Conservation (phyloP, 2,329 filamentous ascomycete genomes). For the Stagonosporopsis chrysanthemi region DNA sequence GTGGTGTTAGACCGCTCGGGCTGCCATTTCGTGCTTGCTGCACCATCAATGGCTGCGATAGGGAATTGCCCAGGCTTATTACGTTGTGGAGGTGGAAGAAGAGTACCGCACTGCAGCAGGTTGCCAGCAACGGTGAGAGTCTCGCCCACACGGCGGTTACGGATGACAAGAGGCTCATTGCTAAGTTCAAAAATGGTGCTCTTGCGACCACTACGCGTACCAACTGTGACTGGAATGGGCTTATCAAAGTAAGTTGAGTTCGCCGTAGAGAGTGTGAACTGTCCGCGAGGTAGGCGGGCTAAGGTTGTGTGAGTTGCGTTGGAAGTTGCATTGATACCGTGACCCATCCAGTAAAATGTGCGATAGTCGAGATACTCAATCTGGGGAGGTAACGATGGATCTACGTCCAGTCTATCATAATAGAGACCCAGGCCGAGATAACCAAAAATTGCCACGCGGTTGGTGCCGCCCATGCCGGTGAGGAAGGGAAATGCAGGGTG, state of each 20-base stretch:
- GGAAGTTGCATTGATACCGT: slow-evolving; percentile 66
- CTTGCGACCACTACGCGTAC: slow-evolving; percentile 46
- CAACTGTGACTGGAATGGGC: slow-evolving; percentile 67
- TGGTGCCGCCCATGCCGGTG: slow-evolving; percentile 73
- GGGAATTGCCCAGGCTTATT: slow-evolving; percentile 72
- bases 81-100: slow-evolving; percentile 52
- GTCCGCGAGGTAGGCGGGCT: slow-evolving; percentile 54
- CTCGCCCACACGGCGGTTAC: slow-evolving; percentile 65
- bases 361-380: slow-evolving; percentile 67
- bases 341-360: slow-evolving; percentile 72
- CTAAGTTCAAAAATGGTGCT: slow-evolving; percentile 55
- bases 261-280: slow-evolving; percentile 59
- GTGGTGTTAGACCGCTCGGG: slow-evolving; percentile 60
- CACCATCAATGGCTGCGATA: slow-evolving; percentile 70
- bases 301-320: slow-evolving; percentile 72
- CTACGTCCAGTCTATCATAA: slow-evolving; percentile 66
- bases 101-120: slow-evolving; percentile 68
- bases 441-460: slow-evolving; percentile 72
- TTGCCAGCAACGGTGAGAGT: slow-evolving; percentile 65
- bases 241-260: slow-evolving; percentile 61
- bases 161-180: slow-evolving; percentile 60
- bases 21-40: slow-evolving; percentile 72
- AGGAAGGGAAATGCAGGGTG: slow-evolving; percentile 76
- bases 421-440: slow-evolving; percentile 70
- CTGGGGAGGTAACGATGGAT: slow-evolving; percentile 68